These are phyloP conservation scores for Cinnamomum chago DNA, from an alignment of 164 flowering plant species.

Conservation along the genomic window DNA sequence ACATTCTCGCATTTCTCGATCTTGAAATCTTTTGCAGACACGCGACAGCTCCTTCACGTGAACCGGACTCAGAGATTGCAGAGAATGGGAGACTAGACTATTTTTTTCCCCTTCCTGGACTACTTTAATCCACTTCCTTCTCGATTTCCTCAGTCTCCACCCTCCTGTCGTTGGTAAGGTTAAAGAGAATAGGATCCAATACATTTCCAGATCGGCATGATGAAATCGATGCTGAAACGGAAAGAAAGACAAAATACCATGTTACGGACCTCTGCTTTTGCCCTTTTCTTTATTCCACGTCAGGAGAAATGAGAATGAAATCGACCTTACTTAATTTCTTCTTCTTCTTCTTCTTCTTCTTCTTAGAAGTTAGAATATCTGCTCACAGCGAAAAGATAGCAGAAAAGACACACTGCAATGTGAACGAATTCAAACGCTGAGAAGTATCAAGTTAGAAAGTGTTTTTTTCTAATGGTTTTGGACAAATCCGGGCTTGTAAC, in stretches of 20 bases:
- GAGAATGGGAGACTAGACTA: constrained; percentile 1
- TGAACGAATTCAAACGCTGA: no score
- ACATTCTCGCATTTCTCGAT: constrained; percentile 2
- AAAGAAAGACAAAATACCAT: background rate
- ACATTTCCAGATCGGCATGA: constrained; percentile 10
- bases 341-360: background rate
- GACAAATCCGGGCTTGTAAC: no score
- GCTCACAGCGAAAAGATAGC: no score
- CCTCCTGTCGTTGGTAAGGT: background rate
- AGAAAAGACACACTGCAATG: no score
- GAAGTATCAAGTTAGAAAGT: no score
- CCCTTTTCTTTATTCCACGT: no score
- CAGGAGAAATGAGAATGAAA: no score
- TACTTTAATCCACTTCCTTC: background rate
- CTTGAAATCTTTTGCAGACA: constrained; percentile 5
- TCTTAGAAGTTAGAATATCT: no score
- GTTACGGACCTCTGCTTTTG: no score
- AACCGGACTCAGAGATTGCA: constrained; percentile 17
- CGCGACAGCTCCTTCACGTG: constrained; percentile 26
- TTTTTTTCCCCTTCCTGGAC: background rate
- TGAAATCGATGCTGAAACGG: background rate
- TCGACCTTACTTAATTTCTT: background rate
- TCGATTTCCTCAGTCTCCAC: constrained; percentile 9
- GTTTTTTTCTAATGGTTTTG: no score
- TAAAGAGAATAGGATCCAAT: constrained; percentile 14